Conservation (phyloP, 2,329 filamentous ascomycete genomes). For the Pseudocercospora musae region DNA sequence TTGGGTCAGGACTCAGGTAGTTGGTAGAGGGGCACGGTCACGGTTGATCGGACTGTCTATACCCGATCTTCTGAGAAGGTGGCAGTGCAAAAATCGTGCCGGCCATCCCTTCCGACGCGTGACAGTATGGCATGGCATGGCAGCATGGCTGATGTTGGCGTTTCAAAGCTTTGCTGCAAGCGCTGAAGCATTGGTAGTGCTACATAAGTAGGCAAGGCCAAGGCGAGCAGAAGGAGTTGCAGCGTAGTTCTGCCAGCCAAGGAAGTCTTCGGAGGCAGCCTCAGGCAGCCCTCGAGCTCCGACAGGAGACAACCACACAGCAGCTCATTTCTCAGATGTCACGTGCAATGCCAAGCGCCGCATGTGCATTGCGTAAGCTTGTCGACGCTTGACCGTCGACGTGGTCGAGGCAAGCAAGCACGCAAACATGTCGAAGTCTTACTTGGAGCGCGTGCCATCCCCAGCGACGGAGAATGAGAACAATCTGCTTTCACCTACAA, state of each 20-base stretch:
- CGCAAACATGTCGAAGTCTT: conserved; percentile 26
- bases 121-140: too few species aligned
- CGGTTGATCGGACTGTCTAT: not conserved
- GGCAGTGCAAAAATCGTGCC: not conserved
- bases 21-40: not conserved
- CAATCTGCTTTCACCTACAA: conserved; percentile 15
- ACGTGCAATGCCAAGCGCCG: not conserved
- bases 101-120: not conserved
- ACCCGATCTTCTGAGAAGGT: not conserved
- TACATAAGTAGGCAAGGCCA: not conserved
- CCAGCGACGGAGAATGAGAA: conserved; percentile 15
- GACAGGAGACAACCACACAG: not conserved
- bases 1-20: too few species aligned
- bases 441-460: conserved; percentile 24
- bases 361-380: not conserved
- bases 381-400: not conserved
- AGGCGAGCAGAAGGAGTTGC: not conserved
- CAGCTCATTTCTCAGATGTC: not conserved
- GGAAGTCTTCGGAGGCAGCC: not conserved
- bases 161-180: not conserved
- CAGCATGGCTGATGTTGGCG: not conserved
- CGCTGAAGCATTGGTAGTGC: not conserved
- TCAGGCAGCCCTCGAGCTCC: not conserved
- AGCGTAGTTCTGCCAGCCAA: not conserved
- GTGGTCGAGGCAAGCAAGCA: too few species aligned